phyloP scores from a whole-genome alignment of 2,329 filamentous ascomycete genomes.

The Claviceps capensis region DNA sequence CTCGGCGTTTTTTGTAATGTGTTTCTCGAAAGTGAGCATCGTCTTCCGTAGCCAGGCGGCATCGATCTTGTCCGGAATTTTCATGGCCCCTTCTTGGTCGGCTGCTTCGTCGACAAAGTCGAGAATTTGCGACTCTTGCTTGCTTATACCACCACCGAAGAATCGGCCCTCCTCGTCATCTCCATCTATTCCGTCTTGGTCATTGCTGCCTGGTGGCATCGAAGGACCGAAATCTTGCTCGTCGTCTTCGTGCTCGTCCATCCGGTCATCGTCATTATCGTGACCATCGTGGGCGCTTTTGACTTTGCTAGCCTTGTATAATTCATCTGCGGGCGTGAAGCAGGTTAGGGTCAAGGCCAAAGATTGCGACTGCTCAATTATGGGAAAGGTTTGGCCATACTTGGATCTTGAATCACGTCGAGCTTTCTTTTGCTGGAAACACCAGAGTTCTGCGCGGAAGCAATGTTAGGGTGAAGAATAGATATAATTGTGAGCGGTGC shows the following conservation, averaged over 20 bases:
- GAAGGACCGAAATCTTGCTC: constrained; percentile 35
- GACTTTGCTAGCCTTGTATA: constrained; percentile 50
- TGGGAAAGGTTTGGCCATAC: constrained; percentile 25
- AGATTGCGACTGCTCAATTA: not conserved
- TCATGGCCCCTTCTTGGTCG: constrained; percentile 17
- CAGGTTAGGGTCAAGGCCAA: not conserved
- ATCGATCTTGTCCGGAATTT: constrained; percentile 63
- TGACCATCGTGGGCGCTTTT: constrained; percentile 27
- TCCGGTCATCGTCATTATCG: constrained; percentile 26
- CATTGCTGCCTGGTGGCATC: constrained; percentile 34
- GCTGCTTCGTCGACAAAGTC: constrained; percentile 61
- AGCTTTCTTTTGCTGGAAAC: constrained; percentile 48
- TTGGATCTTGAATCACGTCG: constrained; percentile 47
- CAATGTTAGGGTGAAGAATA: not conserved
- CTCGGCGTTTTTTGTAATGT: constrained; percentile 81
- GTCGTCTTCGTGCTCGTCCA: constrained; percentile 29
- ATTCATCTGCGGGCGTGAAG: constrained; percentile 32
- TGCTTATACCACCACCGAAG: constrained; percentile 81
- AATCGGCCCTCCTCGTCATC: constrained; percentile 91
- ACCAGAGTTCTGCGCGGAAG: constrained; percentile 24
- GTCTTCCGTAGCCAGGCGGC: constrained; percentile 68
- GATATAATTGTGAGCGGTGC: not conserved
- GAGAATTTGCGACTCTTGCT: constrained; percentile 67
- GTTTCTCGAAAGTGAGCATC: constrained; percentile 75
- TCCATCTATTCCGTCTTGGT: constrained; percentile 35